Evolutionary conservation across 2,329 filamentous ascomycete genomes (phyloP).

Genomic region (Penicillium sp.): DNA sequence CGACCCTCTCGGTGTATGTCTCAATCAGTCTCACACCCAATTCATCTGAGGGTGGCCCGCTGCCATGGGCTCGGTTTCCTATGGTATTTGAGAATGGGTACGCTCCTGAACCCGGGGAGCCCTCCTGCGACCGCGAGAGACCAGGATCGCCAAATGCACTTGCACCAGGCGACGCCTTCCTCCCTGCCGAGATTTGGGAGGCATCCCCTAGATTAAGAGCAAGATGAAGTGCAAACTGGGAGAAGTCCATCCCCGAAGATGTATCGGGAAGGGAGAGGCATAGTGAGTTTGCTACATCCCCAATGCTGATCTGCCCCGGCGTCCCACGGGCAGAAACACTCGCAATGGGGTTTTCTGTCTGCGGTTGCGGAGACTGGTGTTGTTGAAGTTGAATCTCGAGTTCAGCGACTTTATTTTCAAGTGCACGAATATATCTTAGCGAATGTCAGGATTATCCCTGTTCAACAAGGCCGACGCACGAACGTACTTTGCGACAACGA

Average conservation of each 20-base stretch:
- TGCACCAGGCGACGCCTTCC: neutral
- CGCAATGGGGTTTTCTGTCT: neutral
- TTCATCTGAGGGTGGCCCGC: neutral
- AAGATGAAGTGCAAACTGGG: neutral
- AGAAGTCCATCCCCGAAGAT: neutral
- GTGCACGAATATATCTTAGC: neutral
- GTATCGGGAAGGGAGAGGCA: neutral
- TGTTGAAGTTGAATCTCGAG: neutral
- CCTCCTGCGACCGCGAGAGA: neutral
- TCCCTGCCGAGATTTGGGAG: neutral
- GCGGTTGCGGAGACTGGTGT: neutral
- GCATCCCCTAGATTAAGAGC: neutral
- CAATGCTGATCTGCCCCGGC: neutral
- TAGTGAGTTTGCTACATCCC: neutral
- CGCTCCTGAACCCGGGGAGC: neutral
- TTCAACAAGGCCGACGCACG: neutral
- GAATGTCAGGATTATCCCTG: neutral
- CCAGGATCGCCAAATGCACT: neutral
- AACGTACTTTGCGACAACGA: neutral
- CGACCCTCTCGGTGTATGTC: neutral
- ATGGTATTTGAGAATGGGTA: neutral
- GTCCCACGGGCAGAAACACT: neutral
- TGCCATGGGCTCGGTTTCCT: neutral
- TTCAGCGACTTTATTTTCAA: neutral
- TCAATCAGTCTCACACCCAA: neutral